Evolutionary conservation across 2,329 filamentous ascomycete genomes (phyloP).

Genomic region (Pseudogymnoascus sp.): DNA sequence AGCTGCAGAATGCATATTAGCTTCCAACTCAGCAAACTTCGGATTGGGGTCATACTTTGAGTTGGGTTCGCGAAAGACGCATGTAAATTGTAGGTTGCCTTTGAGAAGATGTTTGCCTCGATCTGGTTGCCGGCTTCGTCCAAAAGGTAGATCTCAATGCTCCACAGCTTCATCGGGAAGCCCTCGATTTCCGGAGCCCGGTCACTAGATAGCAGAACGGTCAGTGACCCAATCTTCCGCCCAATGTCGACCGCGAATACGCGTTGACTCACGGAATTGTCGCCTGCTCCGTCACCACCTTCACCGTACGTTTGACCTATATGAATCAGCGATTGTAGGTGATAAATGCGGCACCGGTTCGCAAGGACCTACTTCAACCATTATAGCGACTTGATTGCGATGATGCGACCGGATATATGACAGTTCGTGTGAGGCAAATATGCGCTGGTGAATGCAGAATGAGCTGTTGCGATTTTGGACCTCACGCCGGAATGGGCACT

Average conservation of each 20-base stretch:
- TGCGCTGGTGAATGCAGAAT: conserved; percentile 6
- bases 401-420: not conserved
- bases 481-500: conserved; percentile 16
- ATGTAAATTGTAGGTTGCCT: conserved; percentile 87
- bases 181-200: conserved; percentile 77
- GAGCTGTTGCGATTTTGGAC: conserved; percentile 16
- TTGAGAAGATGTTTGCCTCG: conserved; percentile 78
- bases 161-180: conserved; percentile 91
- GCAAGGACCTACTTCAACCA: conserved; percentile 10
- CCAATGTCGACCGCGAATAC: conserved; percentile 36
- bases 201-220: conserved; percentile 46
- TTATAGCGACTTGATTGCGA: not conserved
- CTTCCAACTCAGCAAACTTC: conserved; percentile 1
- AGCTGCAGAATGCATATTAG: conserved; percentile 39
- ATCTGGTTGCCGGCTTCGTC: conserved; percentile 82
- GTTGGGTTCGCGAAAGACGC: conserved; percentile 83
- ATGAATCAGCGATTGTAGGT: conserved; percentile 6
- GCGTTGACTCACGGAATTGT: conserved; percentile 41
- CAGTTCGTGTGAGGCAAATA: not conserved
- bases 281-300: conserved; percentile 86
- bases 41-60: conserved; percentile 58
- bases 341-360: not conserved
- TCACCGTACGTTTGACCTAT: conserved; percentile 76
- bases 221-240: conserved; percentile 17
- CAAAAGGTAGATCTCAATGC: conserved; percentile 73